Conservation (phyloP, 495 filamentous ascomycete species). For the Cenococcum geophilum region DNA sequence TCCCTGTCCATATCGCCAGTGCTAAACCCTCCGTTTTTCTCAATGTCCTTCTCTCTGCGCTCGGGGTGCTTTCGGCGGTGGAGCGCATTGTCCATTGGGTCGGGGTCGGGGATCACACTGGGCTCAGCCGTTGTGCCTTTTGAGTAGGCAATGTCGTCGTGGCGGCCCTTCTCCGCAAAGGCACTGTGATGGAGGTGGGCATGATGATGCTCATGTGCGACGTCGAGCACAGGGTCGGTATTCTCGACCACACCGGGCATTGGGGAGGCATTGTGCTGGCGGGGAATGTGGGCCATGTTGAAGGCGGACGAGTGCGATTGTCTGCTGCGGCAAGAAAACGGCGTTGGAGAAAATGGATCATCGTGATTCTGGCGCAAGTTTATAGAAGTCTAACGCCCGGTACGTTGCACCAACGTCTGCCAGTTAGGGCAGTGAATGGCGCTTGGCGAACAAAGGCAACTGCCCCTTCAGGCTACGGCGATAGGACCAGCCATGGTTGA, state of each 20-base stretch:
- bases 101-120: slow-evolving; percentile 41
- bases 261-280: slow-evolving; percentile 35
- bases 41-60: slow-evolving; percentile 26
- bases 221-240: slow-evolving; percentile 42
- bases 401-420: slow-evolving; percentile 21
- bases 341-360: slow-evolving; percentile 4
- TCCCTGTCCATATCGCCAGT: slow-evolving; percentile 41
- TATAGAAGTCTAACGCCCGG: not conserved
- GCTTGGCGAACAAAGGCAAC: slow-evolving; percentile 10
- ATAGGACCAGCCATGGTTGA: slow-evolving; percentile 4
- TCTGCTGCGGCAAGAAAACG: not conserved
- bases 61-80: slow-evolving; percentile 38
- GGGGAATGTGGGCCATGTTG: slow-evolving; percentile 24
- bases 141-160: slow-evolving; percentile 47
- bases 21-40: slow-evolving; percentile 29
- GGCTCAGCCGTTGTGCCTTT: slow-evolving; percentile 43
- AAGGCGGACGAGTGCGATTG: slow-evolving; percentile 14
- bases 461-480: slow-evolving; percentile 20
- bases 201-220: slow-evolving; percentile 47
- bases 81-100: slow-evolving; percentile 39
- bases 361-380: not conserved
- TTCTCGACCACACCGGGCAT: slow-evolving; percentile 33
- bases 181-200: slow-evolving; percentile 47
- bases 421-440: not conserved
- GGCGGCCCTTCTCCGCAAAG: slow-evolving; percentile 41